Percentiles rank a stretch among this genome's conserved stretches.
Conservation (phyloP, 768 basidiomycete species). For the Trametopsis cervina region DNA sequence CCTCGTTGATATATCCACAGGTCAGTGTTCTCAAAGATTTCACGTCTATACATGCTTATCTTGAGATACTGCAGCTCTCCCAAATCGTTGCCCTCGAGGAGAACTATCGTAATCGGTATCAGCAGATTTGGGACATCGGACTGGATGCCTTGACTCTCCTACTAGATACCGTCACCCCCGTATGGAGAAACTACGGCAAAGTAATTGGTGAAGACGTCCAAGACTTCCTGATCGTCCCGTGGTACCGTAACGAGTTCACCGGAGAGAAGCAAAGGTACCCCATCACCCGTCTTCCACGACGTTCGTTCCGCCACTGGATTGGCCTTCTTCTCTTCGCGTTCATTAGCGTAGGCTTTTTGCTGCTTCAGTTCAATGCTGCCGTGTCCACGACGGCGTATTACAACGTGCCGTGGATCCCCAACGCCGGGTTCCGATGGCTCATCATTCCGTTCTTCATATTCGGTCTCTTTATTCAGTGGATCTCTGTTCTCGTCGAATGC, state of each 20-base stretch:
- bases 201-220: conserved; percentile 75
- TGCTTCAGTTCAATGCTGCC: conserved; percentile 55
- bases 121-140: conserved; percentile 76
- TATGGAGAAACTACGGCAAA: conserved; percentile 79
- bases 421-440: conserved; percentile 57
- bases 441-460: conserved; percentile 58
- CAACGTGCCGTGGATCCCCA: conserved; percentile 49
- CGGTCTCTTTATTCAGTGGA: conserved; percentile 61
- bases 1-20: conserved; percentile 75
- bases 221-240: conserved; percentile 75
- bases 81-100: conserved; percentile 67
- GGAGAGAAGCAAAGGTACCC: conserved; percentile 66
- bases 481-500: conserved; percentile 53
- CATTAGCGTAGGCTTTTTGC: conserved; percentile 37
- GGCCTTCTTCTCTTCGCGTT: conserved; percentile 48
- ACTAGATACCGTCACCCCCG: conserved; percentile 68
- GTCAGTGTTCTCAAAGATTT: conserved; percentile 29
- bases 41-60: neutral
- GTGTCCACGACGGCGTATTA: conserved; percentile 46
- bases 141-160: conserved; percentile 73
- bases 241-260: conserved; percentile 80
- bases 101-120: conserved; percentile 73
- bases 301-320: conserved; percentile 65
- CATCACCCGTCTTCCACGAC: conserved; percentile 48
- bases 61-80: conserved; percentile 42